phyloP scores from a whole-genome alignment of 345 rosid species.

The Trapa bicornis region DNA sequence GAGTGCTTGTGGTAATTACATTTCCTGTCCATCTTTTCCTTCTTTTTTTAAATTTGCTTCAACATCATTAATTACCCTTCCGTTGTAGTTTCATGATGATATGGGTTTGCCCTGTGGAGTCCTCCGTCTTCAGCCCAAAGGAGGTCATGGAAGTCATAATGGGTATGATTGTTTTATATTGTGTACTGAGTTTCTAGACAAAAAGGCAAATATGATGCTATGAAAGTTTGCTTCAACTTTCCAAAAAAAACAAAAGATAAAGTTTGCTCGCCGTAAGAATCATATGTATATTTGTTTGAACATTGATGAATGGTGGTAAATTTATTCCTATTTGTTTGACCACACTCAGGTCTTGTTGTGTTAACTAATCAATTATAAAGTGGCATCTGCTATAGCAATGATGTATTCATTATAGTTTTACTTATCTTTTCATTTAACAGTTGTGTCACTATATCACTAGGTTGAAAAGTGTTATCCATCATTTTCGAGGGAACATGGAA shows the following conservation, averaged over 20 bases:
- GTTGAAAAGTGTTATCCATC: conserved; percentile 60
- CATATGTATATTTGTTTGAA: background rate
- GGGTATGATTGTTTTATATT: conserved; percentile 35
- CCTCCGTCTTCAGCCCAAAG: conserved; percentile 74
- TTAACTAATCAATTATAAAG: background rate
- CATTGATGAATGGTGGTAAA: background rate
- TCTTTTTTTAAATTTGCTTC: background rate
- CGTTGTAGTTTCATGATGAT: conserved; percentile 68
- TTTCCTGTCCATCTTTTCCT: background rate
- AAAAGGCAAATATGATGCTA: background rate
- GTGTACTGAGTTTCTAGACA: background rate
- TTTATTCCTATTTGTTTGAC: background rate
- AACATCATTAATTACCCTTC: conserved; percentile 2
- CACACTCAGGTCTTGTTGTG: background rate
- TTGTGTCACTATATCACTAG: conserved; percentile 11
- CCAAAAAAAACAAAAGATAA: background rate
- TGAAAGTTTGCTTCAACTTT: background rate
- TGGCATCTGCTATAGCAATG: background rate
- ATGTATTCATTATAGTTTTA: background rate
- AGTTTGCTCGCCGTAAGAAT: background rate
- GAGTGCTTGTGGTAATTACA: conserved; percentile 64
- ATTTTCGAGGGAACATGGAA: conserved; percentile 67
- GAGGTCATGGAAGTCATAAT: conserved; percentile 79
- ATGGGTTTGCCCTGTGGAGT: conserved; percentile 78
- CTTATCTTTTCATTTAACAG: background rate